Evolutionary conservation across 306 rosid genomes (phyloP), one percentile per base, ranked within the genome.

Genomic region (Malus fusca): DNA sequence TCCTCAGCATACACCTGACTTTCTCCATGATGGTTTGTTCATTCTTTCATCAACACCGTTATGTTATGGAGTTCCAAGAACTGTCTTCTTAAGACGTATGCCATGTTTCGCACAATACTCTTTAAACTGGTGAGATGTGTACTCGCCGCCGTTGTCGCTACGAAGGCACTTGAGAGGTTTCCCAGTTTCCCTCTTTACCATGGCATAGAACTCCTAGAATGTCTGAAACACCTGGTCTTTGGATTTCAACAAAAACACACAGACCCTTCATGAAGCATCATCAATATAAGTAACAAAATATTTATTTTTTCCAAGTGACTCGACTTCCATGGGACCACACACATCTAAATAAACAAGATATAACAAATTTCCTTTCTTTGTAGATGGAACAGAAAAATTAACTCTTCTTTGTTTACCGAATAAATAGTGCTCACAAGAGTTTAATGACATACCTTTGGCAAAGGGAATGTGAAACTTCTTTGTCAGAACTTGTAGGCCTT

Each of bases 281-380:
- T 78, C 62, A 23, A 77, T 77, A 52, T 48, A 60, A 10, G 63
- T 73, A 17, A 79, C 62, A 79, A 66, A 66, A 73, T 66, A 79
- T 22, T 12, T 40, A 15, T 21, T 64, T 7, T 25, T 8, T 15
- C 22, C 68, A 30, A 17, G 18, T 14, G 44, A 64, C 13, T 64
- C 14, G 0, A 64, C 23, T 64, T 64, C 44, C 15, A 18, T 64
- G 1, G 44, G 68, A 12, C 65, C 65, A 60, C 11, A 71, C 12
- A 71, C 5, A 52, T 71, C 11, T 1, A 11, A 25, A 21, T 35
- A 46, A 4, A 56, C 43, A 6, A 66, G 22, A 11, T 79, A 69
- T 18, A 72, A 18, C 11, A 28, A 10, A 53, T 31, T 56, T 28
- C 0, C 19, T 4, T 22, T 22, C 10, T 35, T 64, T 30, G 19